Conservation (phyloP, 169 alveolate genomes). For the Plasmodium cynomolgi region DNA sequence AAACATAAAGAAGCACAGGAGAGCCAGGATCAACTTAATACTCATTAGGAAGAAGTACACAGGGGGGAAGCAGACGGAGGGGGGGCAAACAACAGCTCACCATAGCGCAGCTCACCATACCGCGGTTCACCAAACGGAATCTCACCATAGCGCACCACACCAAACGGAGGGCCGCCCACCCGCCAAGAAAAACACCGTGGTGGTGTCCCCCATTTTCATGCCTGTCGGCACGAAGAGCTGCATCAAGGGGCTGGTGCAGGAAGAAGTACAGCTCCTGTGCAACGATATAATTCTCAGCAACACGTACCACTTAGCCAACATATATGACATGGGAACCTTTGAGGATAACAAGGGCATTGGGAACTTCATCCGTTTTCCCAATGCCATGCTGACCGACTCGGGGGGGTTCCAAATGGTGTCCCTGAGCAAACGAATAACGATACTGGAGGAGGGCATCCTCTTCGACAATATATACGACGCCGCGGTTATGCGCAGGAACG, state of each 20-base stretch:
- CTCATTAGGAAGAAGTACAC: slow-evolving; percentile 35
- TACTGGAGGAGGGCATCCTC: slow-evolving; percentile 96
- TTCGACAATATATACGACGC: slow-evolving; percentile 90
- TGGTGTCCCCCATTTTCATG: slow-evolving; percentile 98
- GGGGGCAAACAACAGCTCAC: too few relatives aligned
- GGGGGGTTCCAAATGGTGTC: slow-evolving; percentile 98
- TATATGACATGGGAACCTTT: slow-evolving; percentile 95
- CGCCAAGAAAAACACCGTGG: slow-evolving; percentile 94
- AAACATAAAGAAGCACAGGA: slow-evolving; percentile 73
- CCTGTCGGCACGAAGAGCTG: slow-evolving; percentile 99
- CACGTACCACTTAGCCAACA: slow-evolving; percentile 97
- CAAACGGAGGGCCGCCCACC: slow-evolving; percentile 91
- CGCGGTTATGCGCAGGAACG: slow-evolving; percentile 7
- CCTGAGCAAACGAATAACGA: slow-evolving; percentile 87
- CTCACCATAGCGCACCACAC: background rate
- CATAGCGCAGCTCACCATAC: too few relatives aligned
- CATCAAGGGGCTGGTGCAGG: slow-evolving; percentile 80
- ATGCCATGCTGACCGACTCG: slow-evolving; percentile 97
- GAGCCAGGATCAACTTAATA: slow-evolving; percentile 51
- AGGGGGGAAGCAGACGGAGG: background rate
- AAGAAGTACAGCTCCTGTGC: slow-evolving; percentile 76
- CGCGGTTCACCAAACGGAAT: too few relatives aligned
- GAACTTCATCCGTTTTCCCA: slow-evolving; percentile 93
- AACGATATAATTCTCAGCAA: slow-evolving; percentile 92
- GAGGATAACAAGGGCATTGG: slow-evolving; percentile 94